Percentiles rank a stretch among this genome's conserved stretches.
Conservation (phyloP, 1,284 basidiomycete species). For the Cystobasidium slooffiae region DNA sequence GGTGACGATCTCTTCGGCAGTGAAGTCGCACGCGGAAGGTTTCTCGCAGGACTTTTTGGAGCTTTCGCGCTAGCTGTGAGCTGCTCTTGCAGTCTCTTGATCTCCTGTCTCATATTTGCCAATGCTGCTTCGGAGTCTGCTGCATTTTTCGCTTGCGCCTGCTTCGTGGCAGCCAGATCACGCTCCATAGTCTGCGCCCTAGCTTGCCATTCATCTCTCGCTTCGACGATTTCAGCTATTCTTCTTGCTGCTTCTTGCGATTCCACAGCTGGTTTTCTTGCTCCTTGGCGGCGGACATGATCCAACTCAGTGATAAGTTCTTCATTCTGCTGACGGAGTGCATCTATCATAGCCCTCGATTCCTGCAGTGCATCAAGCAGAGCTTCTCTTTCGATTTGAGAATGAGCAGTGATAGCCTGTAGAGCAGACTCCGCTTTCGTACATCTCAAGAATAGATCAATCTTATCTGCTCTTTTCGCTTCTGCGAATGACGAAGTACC, state of each 20-base stretch:
- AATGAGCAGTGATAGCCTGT: constrained; percentile 34
- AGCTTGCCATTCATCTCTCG: constrained; percentile 36
- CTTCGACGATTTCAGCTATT: constrained; percentile 35
- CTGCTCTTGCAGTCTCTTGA: constrained; percentile 18
- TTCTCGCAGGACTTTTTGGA: background rate
- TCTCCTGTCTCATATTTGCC: constrained; percentile 3
- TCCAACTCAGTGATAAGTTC: constrained; percentile 22
- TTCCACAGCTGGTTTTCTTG: background rate
- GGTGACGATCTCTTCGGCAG: constrained; percentile 1
- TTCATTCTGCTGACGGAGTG: constrained; percentile 34
- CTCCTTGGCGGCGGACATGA: constrained; percentile 1
- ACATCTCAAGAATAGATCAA: constrained; percentile 40
- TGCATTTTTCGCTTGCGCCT: background rate
- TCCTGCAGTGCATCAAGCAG: constrained; percentile 40
- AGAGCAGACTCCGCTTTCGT: constrained; percentile 36
- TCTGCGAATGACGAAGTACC: constrained; percentile 19
- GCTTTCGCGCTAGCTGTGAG: background rate
- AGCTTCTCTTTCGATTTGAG: constrained; percentile 34
- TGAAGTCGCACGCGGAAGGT: background rate
- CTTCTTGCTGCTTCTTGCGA: constrained; percentile 32
- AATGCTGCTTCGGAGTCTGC: constrained; percentile 1
- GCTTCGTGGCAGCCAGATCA: background rate
- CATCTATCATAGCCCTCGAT: constrained; percentile 17
- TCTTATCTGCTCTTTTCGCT: constrained; percentile 36
- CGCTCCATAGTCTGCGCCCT: constrained; percentile 30